Evolutionary conservation across 2,329 filamentous ascomycete genomes (phyloP).

Genomic region (Aureobasidium subglaciale): DNA sequence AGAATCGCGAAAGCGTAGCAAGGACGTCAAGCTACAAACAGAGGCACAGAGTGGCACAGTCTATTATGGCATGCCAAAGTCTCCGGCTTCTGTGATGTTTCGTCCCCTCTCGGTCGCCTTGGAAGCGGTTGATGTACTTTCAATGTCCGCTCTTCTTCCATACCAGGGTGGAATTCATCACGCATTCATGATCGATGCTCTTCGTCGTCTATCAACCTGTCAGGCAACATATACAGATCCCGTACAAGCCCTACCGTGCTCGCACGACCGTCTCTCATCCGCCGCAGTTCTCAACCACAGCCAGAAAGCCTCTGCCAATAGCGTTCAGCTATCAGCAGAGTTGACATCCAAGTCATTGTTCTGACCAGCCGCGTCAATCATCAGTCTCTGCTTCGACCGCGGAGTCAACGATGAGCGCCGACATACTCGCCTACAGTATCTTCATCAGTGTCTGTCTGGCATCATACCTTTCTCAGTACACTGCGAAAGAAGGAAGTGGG

Average conservation of each 20-base stretch:
- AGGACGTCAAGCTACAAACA: constrained; percentile 43
- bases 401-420: constrained; percentile 52
- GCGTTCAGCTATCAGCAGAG: constrained; percentile 46
- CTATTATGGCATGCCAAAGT: constrained; percentile 7
- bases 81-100: constrained; percentile 10
- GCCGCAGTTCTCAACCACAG: constrained; percentile 28
- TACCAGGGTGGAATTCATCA: not conserved
- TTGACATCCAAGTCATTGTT: constrained; percentile 42
- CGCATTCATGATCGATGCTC: constrained; percentile 1
- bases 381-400: constrained; percentile 48
- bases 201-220: not conserved
- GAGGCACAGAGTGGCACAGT: constrained; percentile 27
- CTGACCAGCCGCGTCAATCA: constrained; percentile 62
- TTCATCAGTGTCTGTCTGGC: constrained; percentile 10
- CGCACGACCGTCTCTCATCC: constrained; percentile 39
- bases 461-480: constrained; percentile 19
- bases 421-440: constrained; percentile 25
- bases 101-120: not conserved
- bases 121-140: constrained; percentile 12
- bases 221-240: constrained; percentile 34
- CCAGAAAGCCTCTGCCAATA: constrained; percentile 36
- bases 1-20: constrained; percentile 51
- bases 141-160: not conserved
- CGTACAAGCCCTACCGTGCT: constrained; percentile 42
- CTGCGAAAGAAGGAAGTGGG: constrained; percentile 53